Evolutionary conservation across 108 stramenopile genomes (phyloP), one percentile per base, ranked within the genome.

Genomic region (Cylindrotheca fusiformis): DNA sequence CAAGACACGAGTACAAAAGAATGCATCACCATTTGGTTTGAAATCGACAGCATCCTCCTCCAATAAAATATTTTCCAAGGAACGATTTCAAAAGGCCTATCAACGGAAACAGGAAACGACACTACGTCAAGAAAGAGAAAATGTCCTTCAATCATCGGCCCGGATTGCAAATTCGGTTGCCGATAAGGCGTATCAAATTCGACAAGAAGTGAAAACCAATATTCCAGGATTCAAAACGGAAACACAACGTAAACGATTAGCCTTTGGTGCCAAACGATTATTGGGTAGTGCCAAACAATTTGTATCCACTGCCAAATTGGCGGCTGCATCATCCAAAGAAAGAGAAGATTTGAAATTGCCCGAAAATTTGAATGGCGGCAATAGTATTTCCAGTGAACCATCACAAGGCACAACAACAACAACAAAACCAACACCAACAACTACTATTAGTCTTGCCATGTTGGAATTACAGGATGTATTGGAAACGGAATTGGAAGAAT

Each of bases 221-320:
- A 55, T 73, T 54, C 84, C 91, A 48, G 91, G 91, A 22, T 92
- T 87, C 75, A 74, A 80, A 65, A 85, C 75, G 21, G 75, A 82
- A 58, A 61, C 70, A 18, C 72, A 83, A 1, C 63, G 84, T 31
- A 64, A 63, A 17, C 61, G 58, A 56, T 62, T 53, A 50, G 69
- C 67, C 30, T 69, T 32, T 33, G 77, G 59, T 19, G 81, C 63
- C 30, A 75, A 52, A 67, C 36, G 67, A 44, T 65, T 78, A 23
- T 36, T 78, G 49, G 44, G 69, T 33, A 41, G 64, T 32, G 58
- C 60, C 52, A n/a, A 19, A 58, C 46, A 67, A 46, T 52, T 60
- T 18, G 26, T 63, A 27, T n/a, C n/a, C n/a, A n/a, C n/a, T n/a
- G 36, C 14, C 10, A 41, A 41, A 41, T 6, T 14, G 6, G 10